These are phyloP conservation scores for Periconia sp. DNA, from an alignment of 2,329 filamentous ascomycete species.

Conservation along the genomic window DNA sequence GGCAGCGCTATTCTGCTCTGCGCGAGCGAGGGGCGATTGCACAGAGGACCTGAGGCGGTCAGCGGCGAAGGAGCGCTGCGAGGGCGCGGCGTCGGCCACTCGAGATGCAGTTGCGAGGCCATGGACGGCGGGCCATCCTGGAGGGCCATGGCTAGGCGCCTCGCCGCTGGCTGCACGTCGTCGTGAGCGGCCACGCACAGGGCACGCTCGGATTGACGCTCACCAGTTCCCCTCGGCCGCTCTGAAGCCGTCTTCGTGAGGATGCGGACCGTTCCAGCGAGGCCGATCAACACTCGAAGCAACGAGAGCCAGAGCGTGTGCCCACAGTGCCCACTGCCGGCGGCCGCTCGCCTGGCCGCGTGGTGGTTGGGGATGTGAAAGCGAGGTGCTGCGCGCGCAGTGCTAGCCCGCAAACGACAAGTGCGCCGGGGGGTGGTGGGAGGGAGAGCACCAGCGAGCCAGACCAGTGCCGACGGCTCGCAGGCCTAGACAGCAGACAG, in stretches of 20 bases:
- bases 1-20: no score
- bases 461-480: background rate
- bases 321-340: background rate
- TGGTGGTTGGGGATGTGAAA: background rate
- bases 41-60: no score
- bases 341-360: conserved; percentile 4
- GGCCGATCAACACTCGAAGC: conserved; percentile 2
- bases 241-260: no score
- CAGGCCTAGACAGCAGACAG: background rate
- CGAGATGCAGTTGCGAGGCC: background rate
- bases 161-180: no score
- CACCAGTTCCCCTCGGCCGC: no score
- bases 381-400: conserved; percentile 1
- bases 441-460: background rate
- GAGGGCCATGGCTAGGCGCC: no score
- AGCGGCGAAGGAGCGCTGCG: conserved; percentile 7
- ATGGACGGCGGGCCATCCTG: no score
- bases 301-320: background rate
- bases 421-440: conserved; percentile 1
- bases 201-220: no score
- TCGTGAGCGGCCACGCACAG: no score
- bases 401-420: conserved; percentile 14
- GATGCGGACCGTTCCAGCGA: conserved; percentile 5
- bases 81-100: conserved; percentile 14
- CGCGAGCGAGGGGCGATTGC: no score